Conservation (phyloP, 106 monocot genomes). For the Acorus gramineus region DNA sequence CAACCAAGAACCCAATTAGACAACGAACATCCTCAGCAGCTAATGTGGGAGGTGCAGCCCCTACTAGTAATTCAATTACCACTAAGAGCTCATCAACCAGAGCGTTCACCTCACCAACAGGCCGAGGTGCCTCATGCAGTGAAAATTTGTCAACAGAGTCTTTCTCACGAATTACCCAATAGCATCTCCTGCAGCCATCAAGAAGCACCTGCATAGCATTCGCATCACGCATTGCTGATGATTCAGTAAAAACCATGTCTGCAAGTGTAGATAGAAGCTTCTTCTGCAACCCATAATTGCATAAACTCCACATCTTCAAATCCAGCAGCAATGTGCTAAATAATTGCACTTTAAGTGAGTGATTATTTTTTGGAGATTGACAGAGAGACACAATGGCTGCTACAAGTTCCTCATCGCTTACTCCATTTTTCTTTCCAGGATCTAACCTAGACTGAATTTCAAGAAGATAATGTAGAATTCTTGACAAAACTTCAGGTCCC, state of each 20-base stretch:
- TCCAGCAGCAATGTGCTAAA: conserved; percentile 79
- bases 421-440: conserved; percentile 25
- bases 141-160: conserved; percentile 72
- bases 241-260: conserved; percentile 96
- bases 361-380: conserved; percentile 66
- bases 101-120: conserved; percentile 79
- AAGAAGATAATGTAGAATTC: conserved; percentile 57
- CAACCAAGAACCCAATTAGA: conserved; percentile 79
- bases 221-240: conserved; percentile 78
- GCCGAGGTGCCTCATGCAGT: conserved; percentile 34
- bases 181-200: conserved; percentile 96
- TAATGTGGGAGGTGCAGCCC: conserved; percentile 53
- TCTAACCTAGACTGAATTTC: conserved; percentile 41
- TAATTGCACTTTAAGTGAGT: conserved; percentile 78
- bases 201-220: conserved; percentile 96
- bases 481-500: conserved; percentile 80
- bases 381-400: conserved; percentile 79
- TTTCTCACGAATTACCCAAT: conserved; percentile 71
- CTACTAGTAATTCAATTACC: conserved; percentile 80
- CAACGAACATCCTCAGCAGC: conserved; percentile 67
- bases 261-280: conserved; percentile 95
- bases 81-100: conserved; percentile 96
- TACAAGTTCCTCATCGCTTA: conserved; percentile 82
- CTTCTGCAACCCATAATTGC: conserved; percentile 89
- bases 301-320: conserved; percentile 85